Base-by-base conservation (phyloP, 768 basidiomycete species). In the Pleurotus cornucopiae region DNA sequence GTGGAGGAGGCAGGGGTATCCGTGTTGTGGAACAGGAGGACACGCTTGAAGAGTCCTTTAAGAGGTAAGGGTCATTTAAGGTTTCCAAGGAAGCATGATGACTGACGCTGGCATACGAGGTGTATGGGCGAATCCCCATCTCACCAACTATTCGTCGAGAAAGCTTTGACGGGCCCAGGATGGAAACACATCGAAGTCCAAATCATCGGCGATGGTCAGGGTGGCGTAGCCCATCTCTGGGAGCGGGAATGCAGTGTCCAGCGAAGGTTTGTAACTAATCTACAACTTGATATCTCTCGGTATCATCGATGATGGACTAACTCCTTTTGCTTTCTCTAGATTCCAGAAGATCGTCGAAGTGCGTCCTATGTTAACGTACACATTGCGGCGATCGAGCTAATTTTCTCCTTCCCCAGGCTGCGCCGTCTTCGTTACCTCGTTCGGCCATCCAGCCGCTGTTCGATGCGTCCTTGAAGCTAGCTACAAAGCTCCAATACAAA, bases 161-260 rank as follows among this genome's bases (percentile, higher is more conserved):
- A 89, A 66, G 88, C 86, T 61, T 76, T 94, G 49, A 87, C 89
- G 60, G 85, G 86, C 38, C 87, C 87, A n/a, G 67, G 63, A 6
- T 77, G 76, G 75, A 83, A 89, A 63, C 93, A 95, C 64, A 89
- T 95, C 56, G 93, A 94, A 69, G 86, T 92, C 23, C 92, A 94
- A 69, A 73, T 94, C 44, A 75, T 95, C 46, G 93, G 89, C 12
- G 93, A 94, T 66, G 81, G 78, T 2, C 66, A 78, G 38, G 92
- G 91, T 26, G 86, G 86, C 70, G 84, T 86, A 20, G 86, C 89
- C 46, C 92, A 94, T 68, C 77, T 94, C 45, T 94, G 93, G 69
- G 93, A 94, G 70, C 85, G 93, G 61, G 93, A 95, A 68, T 95
- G 93, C 66, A 94, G 91, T 46, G 89, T 95, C 2, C 93, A 95